Evolutionary conservation across 78 protist genomes (phyloP), one percentile per base, ranked within the genome.

Genomic region (Tieghemostelium lacteum): DNA sequence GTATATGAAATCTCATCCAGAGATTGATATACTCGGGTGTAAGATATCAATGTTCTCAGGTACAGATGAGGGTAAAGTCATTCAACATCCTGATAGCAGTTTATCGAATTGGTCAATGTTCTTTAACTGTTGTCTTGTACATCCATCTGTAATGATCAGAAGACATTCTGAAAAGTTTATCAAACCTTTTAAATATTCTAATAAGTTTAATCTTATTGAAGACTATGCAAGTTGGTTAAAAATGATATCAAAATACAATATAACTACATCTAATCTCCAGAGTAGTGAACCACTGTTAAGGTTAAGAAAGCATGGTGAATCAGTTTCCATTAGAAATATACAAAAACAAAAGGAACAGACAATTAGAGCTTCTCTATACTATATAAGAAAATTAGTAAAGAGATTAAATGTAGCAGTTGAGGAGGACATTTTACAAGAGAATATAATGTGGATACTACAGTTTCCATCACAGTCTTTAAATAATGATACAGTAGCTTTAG

Each of bases 111-210:
- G 85, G 86, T 71, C 92, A 39, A 71, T 71, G 80, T 60, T 86
- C 12, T 72, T 86, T 42, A 86, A 86, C 45, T 86, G 92, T 16
- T 74, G 85, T 39, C 5, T 86, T 16, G 92, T 86, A 24, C 92
- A 86, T 60, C 92, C 92, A 20, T 67, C 92, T 3, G 86, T 86
- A 8, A 45, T 86, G 61, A 22, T 75, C 7, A 63, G 77, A 31
- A 74, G 71, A 64, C n/a, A 45, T 6, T 45, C 52, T 6, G 29
- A 42, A 0, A 22, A 24, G 19, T 37, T 57, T 42, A 8, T 4
- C n/a, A 36, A 12, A 2, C 62, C 24, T 20, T 49, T n/a, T 28
- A 28, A 40, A 20, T 71, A 86, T 31, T 19, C 10, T 14, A 40
- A 36, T 1, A 61, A 24, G 17, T 86, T 33, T 60, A 22, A 37